Base-by-base conservation (phyloP, 2,329 filamentous ascomycete species). In the Nemania diffusa region DNA sequence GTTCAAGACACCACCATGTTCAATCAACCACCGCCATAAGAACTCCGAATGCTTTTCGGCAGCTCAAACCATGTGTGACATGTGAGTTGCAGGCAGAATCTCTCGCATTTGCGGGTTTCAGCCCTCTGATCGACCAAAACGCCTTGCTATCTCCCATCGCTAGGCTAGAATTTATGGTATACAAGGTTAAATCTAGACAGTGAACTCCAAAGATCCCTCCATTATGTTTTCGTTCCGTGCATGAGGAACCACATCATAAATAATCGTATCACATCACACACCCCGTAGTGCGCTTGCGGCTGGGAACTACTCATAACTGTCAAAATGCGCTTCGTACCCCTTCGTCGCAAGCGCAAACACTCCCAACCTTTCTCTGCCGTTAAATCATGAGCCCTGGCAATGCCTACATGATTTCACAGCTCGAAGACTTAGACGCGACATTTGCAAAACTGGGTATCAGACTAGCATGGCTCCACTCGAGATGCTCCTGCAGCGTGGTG, bases 381-480 rank as follows among this genome's bases (percentile, higher is more conserved):
- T 17, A n/a, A 9, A 6, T 32, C 40, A 22, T 46, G 32, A 22
- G 17, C 11, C 20, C 9, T 24, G 27, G 6, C n/a, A 15, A 22
- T 59, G 42, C 50, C 76, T 78, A 86, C 84, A 86, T 86, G 51
- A 86, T 71, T 51, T 65, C 70, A 70, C 86, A 88, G 37, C 75
- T 84, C 34, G 77, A 68, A 11, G 75, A 64, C 11, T 75, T 76
- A 46, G 78, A 72, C 7, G 82, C 80, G 32, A 67, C 58, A 9
- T 58, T 60, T 9, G 56, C 58, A 3, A 67, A 61, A 81, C 74
- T 40, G 79, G 76, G 67, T 37, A 69, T 27, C n/a, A 69, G 50
- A 9, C 80, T 73, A 1, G 80, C 78, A 69, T 89, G 87, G 68
- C 83, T 80, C 87, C 87, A 89, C 71, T 84, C 84, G 29, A 89